Conservation (phyloP, 2,329 filamentous ascomycete species). For the Claviceps africana region DNA sequence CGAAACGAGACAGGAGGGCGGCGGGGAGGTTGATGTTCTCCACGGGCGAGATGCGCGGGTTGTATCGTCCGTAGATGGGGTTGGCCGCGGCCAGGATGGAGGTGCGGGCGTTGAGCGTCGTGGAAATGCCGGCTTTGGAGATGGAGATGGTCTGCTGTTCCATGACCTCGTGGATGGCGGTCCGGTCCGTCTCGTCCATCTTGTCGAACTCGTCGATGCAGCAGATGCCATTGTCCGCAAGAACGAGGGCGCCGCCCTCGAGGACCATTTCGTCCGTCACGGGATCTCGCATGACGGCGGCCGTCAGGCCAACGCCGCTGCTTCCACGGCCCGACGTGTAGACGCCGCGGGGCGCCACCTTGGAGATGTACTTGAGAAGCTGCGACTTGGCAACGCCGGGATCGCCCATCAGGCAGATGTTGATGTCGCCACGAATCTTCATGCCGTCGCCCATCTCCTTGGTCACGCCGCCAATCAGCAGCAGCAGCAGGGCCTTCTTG, state of each 20-base stretch:
- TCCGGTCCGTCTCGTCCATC: slow-evolving; percentile 74
- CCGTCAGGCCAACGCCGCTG: slow-evolving; percentile 69
- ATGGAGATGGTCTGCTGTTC: slow-evolving; percentile 79
- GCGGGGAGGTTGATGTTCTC: slow-evolving; percentile 99
- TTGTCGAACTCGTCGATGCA: slow-evolving; percentile 83
- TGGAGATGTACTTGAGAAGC: slow-evolving; percentile 93
- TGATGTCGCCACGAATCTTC: slow-evolving; percentile 97
- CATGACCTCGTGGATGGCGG: slow-evolving; percentile 79
- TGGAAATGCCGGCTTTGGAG: slow-evolving; percentile 57
- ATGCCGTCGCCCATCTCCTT: slow-evolving; percentile 97
- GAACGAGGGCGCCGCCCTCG: slow-evolving; percentile 64
- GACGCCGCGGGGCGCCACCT: slow-evolving; percentile 85
- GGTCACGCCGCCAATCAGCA: slow-evolving; percentile 88
- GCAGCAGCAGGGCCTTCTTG: slow-evolving; percentile 90
- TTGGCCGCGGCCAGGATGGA: slow-evolving; percentile 94
- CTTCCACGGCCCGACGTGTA: slow-evolving; percentile 72
- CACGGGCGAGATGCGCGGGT: slow-evolving; percentile 89
- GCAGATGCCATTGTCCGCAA: slow-evolving; percentile 74
- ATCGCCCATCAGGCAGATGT: slow-evolving; percentile 97
- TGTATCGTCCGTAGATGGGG: slow-evolving; percentile 94
- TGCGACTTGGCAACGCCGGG: slow-evolving; percentile 99
- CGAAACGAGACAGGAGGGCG: slow-evolving; percentile 89
- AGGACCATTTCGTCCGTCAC: slow-evolving; percentile 77
- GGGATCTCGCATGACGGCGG: slow-evolving; percentile 71
- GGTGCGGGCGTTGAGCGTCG: slow-evolving; percentile 84